Evolutionary conservation across 2,329 filamentous ascomycete genomes (phyloP).

Genomic region (Gaeumannomyces tritici): DNA sequence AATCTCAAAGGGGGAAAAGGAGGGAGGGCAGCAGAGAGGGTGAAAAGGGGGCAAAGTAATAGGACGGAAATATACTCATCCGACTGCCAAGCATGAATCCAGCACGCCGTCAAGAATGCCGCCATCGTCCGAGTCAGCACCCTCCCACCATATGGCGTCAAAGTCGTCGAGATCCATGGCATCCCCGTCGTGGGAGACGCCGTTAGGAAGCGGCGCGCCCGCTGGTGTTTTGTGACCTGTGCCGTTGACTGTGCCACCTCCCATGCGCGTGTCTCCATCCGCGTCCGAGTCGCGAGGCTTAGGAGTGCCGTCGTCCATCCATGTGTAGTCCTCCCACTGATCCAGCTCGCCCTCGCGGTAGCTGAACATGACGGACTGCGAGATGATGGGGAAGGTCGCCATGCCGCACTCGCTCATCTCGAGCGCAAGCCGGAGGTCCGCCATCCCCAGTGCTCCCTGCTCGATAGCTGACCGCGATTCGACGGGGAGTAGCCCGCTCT

Average conservation of each 20-base stretch:
- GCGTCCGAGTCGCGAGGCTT: neutral
- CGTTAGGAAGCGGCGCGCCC: conserved; percentile 29
- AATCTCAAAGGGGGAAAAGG: too few species aligned
- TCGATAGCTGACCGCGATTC: conserved; percentile 70
- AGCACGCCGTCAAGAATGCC: conserved; percentile 45
- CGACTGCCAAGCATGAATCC: conserved; percentile 44
- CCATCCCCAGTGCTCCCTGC: conserved; percentile 63
- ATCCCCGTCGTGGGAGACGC: conserved; percentile 32
- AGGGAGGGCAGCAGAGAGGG: neutral
- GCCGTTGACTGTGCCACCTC: conserved; percentile 22
- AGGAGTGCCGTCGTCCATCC: conserved; percentile 26
- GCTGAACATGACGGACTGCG: conserved; percentile 57
- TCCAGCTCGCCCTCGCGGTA: conserved; percentile 72
- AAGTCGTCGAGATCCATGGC: conserved; percentile 53
- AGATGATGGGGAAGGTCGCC: conserved; percentile 66
- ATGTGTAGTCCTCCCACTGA: conserved; percentile 51
- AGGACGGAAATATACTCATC: conserved; percentile 12
- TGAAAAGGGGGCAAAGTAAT: neutral
- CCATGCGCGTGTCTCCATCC: conserved; percentile 21
- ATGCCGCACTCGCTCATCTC: conserved; percentile 68
- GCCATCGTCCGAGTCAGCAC: conserved; percentile 41
- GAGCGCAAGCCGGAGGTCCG: conserved; percentile 67
- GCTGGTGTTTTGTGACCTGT: conserved; percentile 17
- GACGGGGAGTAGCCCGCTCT: conserved; percentile 67
- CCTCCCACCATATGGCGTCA: conserved; percentile 52